Evolutionary conservation across 768 basidiomycete genomes (phyloP), one percentile per base, ranked within the genome.

Genomic region (Termitomyces sp.): DNA sequence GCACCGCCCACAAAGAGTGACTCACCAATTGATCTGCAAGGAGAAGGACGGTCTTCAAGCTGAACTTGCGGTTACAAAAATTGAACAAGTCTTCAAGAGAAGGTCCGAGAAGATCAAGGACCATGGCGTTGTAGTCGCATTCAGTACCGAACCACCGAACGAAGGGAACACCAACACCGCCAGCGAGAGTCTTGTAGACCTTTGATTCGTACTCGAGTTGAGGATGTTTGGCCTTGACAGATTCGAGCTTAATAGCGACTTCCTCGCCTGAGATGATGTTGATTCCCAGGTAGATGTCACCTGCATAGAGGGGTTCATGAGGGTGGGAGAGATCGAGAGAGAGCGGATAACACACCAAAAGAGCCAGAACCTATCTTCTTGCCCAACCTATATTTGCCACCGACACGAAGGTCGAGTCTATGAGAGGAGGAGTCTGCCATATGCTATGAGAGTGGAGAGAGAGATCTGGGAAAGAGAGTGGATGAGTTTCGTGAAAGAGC

Each of bases 101-200:
- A 55, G 94, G 94, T 0, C 94, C 94, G 35, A 98, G 87, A 58
- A 98, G 88, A 76, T 98, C 97, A 68, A 99, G 79, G 59, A 99
- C 97, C 97, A 99, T 99, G 51, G 97, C 97, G 62, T 98, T 98
- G 84, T 98, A 99, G 74, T 99, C 96, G 76, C 97, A 99, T 76
- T 99, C 91, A 46, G 90, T 92, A 24, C 91, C 91, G 67, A 90
- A 92, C 91, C 91, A 99, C 69, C 97, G 80, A 59, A 99, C 97
- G 67, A 99, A 99, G 8, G 97, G 97, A 12, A 99, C 95, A 56
- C 97, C 97, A 60, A 99, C 97, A 66, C 97, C 97, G 59, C 97
- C 97, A 20, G 97, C 96, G 55, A 99, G 87, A n/a, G 94, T 94
- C 87, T 98, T 98, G 79, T 90, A 91, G 52, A 92, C 91, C 75